Conservation (phyloP, 352 stramenopile species). For the Phytophthora citricola region DNA sequence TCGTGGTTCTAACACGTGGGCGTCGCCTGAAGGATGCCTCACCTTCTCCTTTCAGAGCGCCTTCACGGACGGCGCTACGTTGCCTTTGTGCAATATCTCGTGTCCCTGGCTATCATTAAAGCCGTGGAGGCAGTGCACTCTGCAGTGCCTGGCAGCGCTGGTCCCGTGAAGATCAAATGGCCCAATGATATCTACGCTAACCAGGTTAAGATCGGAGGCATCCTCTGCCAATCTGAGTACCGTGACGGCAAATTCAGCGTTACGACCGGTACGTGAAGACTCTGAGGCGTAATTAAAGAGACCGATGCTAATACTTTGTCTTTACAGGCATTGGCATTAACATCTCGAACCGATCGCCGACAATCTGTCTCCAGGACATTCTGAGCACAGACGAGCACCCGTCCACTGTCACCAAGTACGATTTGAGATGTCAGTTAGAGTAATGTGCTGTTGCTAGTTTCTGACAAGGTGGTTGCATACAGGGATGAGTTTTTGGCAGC, state of each 20-base stretch:
- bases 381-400: conserved; percentile 60
- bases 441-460: conserved; percentile 4
- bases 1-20: conserved; percentile 88
- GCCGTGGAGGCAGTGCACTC: conserved; percentile 72
- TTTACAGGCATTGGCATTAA: conserved; percentile 86
- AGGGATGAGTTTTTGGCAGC: conserved; percentile 89
- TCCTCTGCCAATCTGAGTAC: conserved; percentile 91
- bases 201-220: conserved; percentile 90
- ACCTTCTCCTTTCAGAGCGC: conserved; percentile 92
- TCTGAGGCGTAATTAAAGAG: background rate
- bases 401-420: conserved; percentile 82
- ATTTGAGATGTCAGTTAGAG: background rate
- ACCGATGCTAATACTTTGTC: conserved; percentile 38
- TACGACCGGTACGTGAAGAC: conserved; percentile 67
- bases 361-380: conserved; percentile 86
- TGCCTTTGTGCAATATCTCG: conserved; percentile 92
- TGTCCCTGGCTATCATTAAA: conserved; percentile 87
- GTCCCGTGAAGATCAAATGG: conserved; percentile 91
- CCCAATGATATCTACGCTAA: conserved; percentile 93
- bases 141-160: conserved; percentile 32
- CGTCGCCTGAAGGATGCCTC: conserved; percentile 88
- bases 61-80: conserved; percentile 77
- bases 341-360: conserved; percentile 89
- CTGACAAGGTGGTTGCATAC: conserved; percentile 8
- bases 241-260: conserved; percentile 79